Base-by-base conservation (phyloP, 2,329 filamentous ascomycete species). In the Nannizzia gypsea region DNA sequence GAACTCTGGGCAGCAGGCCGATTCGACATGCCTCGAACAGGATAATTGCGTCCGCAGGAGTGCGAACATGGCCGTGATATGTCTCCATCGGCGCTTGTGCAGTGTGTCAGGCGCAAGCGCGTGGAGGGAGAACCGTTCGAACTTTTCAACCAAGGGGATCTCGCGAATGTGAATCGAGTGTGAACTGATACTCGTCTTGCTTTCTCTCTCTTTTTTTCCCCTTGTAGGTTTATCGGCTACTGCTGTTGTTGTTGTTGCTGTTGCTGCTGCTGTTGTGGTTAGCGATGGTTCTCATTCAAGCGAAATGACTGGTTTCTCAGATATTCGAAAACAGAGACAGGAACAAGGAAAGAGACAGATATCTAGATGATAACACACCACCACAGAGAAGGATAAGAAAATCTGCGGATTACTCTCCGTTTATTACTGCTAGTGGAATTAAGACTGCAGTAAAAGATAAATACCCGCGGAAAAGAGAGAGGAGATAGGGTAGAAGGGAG, bases 21-120 rank as follows among this genome's bases (percentile, higher is more conserved):
- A 96, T 80, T 64, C 92, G 83, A 74, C 92, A 99, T 62, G 93
- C 93, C 76, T 97, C 93, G 71, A 99, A 97, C n/a, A 99, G 81
- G 71, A 96, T 91, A 77, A 99, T 96, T 67, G 93, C 93, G 76
- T 99, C 93, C 69, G 85, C 87, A 42, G 93, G 92, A n/a, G 91
- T 95, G 76, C 91, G 89, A 70, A 99, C 91, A 72, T 89, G 88
- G 63, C 93, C 93, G 77, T 92, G 83, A 72, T 97, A 99, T 54
- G 93, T 99, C 78, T 99, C 93, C 92, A 97, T 97, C 36, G 17
- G 54, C 54, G 31, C 17, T 6, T 58, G 28, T 54, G 31, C 20
- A 17, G 15, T 15, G 5, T 11, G 26, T 17, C 48, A 20, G 22
- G 48, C 48, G 48, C 26, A 31, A 36, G 31, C 31, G 31, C 31